Evolutionary conservation across 1,139 yeast species (phyloP).

Genomic region (Meyerozyma smithsonii): DNA sequence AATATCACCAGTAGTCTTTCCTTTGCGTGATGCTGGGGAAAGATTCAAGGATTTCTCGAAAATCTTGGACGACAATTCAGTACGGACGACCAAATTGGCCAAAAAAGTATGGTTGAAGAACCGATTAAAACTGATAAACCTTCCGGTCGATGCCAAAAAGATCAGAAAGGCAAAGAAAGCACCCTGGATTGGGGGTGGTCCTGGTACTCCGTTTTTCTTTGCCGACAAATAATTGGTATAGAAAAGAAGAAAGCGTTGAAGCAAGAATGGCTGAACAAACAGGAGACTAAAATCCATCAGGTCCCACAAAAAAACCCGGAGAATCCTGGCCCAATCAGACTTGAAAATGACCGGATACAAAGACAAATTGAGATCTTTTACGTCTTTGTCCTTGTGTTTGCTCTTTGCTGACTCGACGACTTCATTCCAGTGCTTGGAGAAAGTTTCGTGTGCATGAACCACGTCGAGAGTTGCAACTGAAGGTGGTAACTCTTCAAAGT

Average conservation of each 20-base stretch:
- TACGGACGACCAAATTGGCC: slow-evolving; percentile 1
- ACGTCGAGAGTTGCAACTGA: slow-evolving; percentile 18
- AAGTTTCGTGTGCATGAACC: slow-evolving; percentile 16
- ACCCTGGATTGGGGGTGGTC: slow-evolving; percentile 28
- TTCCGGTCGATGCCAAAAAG: slow-evolving; percentile 20
- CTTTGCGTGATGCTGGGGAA: slow-evolving; percentile 33
- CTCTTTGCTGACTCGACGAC: slow-evolving; percentile 12
- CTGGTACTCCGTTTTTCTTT: slow-evolving; percentile 7
- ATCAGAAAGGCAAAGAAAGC: slow-evolving; percentile 25
- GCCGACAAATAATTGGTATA: slow-evolving; percentile 15
- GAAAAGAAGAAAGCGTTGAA: slow-evolving; percentile 27
- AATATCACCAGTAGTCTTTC: slow-evolving; percentile 38
- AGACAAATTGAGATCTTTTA: slow-evolving; percentile 12
- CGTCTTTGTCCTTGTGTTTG: slow-evolving; percentile 14
- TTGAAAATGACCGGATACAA: slow-evolving; percentile 8
- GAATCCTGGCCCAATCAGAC: slow-evolving; percentile 6
- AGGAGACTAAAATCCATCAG: slow-evolving; percentile 18
- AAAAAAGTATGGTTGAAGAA: slow-evolving; percentile 16
- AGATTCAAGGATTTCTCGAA: slow-evolving; percentile 32
- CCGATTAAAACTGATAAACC: slow-evolving; percentile 25
- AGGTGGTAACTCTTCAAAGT: slow-evolving; percentile 21
- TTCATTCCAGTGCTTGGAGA: slow-evolving; percentile 18
- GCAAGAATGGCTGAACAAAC: slow-evolving; percentile 27
- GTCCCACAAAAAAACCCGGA: slow-evolving; percentile 13
- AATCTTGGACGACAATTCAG: slow-evolving; percentile 26